Percentiles rank a stretch among this genome's conserved stretches.
phyloP scores from a whole-genome alignment of 2,329 filamentous ascomycete species.

The Emergomyces orientalis region DNA sequence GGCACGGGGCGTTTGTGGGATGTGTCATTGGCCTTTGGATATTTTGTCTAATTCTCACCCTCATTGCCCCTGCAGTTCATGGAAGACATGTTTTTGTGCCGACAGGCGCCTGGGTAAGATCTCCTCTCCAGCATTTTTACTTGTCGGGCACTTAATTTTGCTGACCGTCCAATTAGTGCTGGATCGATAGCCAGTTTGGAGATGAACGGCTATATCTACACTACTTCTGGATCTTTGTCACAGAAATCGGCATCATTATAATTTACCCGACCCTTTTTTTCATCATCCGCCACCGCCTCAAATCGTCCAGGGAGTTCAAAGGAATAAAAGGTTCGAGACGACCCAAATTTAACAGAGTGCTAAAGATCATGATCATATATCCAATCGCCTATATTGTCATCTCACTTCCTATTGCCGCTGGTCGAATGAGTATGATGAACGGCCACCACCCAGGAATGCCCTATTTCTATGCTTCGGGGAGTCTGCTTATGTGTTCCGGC shows the following conservation, averaged over 20 bases:
- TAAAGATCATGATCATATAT: conserved; percentile 40
- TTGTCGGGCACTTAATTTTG: background rate
- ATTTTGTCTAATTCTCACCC: conserved; percentile 37
- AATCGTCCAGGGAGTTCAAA: conserved; percentile 28
- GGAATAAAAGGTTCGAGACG: background rate
- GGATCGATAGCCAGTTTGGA: conserved; percentile 37
- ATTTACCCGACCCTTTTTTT: conserved; percentile 43
- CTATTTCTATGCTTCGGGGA: conserved; percentile 44
- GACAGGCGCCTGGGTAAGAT: background rate
- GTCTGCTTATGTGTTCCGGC: conserved; percentile 49
- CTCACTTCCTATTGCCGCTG: conserved; percentile 53
- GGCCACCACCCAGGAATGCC: conserved; percentile 27
- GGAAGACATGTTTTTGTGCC: background rate
- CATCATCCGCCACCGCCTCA: conserved; percentile 38
- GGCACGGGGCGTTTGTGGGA: conserved; percentile 35
- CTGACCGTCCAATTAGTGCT: conserved; percentile 30
- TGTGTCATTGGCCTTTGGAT: conserved; percentile 39
- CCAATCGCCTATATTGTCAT: conserved; percentile 48
- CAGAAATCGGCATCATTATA: conserved; percentile 42
- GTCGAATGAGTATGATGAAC: conserved; percentile 33
- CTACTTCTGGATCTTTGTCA: conserved; percentile 46
- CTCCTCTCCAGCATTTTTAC: background rate
- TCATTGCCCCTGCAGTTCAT: background rate
- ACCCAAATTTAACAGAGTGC: conserved; percentile 26
- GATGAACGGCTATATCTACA: conserved; percentile 41